These are phyloP conservation scores for Lepidium sativum DNA, from an alignment of 345 rosid genomes.

Conservation along the genomic window DNA sequence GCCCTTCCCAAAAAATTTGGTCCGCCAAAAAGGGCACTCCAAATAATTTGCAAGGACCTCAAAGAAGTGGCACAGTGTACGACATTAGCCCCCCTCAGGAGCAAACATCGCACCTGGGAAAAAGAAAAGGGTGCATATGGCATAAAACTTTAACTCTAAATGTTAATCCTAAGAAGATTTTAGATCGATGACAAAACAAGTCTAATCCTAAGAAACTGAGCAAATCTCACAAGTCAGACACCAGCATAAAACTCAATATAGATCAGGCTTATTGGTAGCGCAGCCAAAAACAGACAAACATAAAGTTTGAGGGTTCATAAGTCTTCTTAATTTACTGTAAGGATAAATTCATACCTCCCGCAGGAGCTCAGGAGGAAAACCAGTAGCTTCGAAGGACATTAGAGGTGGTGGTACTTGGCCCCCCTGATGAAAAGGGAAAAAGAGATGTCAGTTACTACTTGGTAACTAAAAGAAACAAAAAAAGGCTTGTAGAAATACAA, in stretches of 20 bases:
- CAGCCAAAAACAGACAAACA: neutral
- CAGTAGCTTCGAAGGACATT: slow-evolving; percentile 64
- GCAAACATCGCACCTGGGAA: slow-evolving; percentile 99
- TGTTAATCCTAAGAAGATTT: slow-evolving; percentile 35
- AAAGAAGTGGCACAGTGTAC: slow-evolving; percentile 88
- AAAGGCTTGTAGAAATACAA: neutral
- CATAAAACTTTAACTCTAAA: slow-evolving; percentile 46
- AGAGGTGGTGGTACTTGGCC: slow-evolving; percentile 72
- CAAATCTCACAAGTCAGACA: neutral
- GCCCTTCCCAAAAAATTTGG: slow-evolving; percentile 61
- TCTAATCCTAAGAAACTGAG: neutral
- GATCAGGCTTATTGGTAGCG: neutral
- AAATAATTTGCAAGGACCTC: slow-evolving; percentile 59
- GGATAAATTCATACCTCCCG: slow-evolving; percentile 59
- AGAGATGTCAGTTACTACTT: neutral
- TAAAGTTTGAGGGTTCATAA: neutral
- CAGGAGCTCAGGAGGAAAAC: slow-evolving; percentile 86
- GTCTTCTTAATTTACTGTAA: neutral
- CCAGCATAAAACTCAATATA: neutral
- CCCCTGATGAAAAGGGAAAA: slow-evolving; percentile 40
- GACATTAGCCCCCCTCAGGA: slow-evolving; percentile 87
- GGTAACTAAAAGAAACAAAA: neutral
- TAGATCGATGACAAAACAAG: neutral
- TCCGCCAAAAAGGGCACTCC: slow-evolving; percentile 75
- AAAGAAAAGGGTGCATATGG: slow-evolving; percentile 66